Evolutionary conservation across 2,329 filamentous ascomycete genomes (phyloP), one percentile per base, ranked within the genome.

Genomic region (Xylaria sp.): DNA sequence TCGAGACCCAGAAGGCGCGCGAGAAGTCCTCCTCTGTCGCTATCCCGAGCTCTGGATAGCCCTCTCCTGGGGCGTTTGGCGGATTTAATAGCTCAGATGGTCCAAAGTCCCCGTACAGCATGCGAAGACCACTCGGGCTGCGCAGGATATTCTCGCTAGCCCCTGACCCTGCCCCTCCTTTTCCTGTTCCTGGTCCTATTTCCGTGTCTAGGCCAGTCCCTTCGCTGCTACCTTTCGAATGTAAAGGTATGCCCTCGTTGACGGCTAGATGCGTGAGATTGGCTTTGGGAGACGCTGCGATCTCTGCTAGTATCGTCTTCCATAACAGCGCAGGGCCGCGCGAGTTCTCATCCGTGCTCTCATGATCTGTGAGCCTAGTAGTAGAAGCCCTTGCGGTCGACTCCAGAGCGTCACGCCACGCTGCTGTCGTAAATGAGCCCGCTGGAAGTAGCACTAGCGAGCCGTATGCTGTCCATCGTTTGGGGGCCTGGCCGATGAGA

Each of bases 61-160:
- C 25, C 13, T 48, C 78, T 10, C 20, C 20, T 44, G 15, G 2
- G 4, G 77, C 70, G 1, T 34, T 25, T 13, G n/a, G 71, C 76
- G 63, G 5, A 12, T 37, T 34, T 13, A 25, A 0, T 62, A 74
- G 1, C 68, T 58, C n/a, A 0, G 79, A 57, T 0, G 88, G 85
- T 0, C 93, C 93, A 78, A 97, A 97, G 77, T 91, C 84, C 25
- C 94, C 94, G 77, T 90, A 83, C 0, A 98, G 82, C 23, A 91
- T 90, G 2, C 86, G 85, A 37, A 98, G 84, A 20, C 90, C 87
- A 51, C 85, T 87, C 0, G 95, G 95, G 58, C 89, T 90, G 54
- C 94, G 89, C 66, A 97, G 85, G 15, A 91, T 82, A 77, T 97
- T 97, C 73, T 91, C 87, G 20, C 76, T 74, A 3, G 78, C 76